Conservation (phyloP, 306 rosid genomes). For the Nissolia schottii region DNA sequence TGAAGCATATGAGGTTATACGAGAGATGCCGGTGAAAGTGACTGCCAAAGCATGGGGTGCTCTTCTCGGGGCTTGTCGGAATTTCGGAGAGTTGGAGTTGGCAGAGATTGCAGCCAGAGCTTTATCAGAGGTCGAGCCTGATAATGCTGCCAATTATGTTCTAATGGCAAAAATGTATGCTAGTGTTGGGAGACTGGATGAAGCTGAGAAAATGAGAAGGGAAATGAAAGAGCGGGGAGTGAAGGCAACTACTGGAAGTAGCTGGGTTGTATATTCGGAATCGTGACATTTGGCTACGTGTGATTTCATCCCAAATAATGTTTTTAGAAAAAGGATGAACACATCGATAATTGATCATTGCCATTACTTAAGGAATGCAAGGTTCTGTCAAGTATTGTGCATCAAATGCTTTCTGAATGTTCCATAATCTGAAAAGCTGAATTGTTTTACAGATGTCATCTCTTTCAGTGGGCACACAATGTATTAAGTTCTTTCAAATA, state of each 20-base stretch:
- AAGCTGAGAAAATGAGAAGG: slow-evolving; percentile 51
- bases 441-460: background rate
- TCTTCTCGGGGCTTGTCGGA: slow-evolving; percentile 73
- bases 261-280: slow-evolving; percentile 68
- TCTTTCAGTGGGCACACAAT: background rate
- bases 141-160: slow-evolving; percentile 71
- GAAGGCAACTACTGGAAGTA: slow-evolving; percentile 52
- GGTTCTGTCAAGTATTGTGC: background rate
- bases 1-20: slow-evolving; percentile 61
- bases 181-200: slow-evolving; percentile 64
- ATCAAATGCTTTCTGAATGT: background rate
- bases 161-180: slow-evolving; percentile 59
- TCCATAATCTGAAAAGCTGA: background rate
- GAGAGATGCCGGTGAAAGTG: slow-evolving; percentile 67
- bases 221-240: slow-evolving; percentile 58
- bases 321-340: background rate
- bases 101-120: slow-evolving; percentile 70
- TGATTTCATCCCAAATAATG: background rate
- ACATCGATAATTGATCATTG: background rate
- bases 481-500: background rate
- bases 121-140: slow-evolving; percentile 65
- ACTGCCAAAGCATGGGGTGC: slow-evolving; percentile 85
- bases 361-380: background rate
- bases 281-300: background rate
- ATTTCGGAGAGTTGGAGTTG: slow-evolving; percentile 53